Evolutionary conservation across 306 rosid species (phyloP).

Genomic region (Delonix regia): DNA sequence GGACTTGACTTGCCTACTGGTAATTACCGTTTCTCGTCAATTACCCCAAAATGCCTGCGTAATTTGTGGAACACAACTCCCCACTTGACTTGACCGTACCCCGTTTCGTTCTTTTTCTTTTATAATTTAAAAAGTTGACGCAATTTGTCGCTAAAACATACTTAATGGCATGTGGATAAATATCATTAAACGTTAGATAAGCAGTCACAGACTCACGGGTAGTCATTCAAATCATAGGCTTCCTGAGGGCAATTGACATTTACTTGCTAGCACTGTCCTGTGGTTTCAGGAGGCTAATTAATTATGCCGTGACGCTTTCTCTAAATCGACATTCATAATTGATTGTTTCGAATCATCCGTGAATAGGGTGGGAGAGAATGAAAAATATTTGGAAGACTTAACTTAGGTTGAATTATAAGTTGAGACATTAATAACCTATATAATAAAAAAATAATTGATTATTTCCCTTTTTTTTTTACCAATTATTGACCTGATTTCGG

Average conservation of each 20-base stretch:
- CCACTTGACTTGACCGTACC: constrained; percentile 20
- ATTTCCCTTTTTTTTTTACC: too few relatives aligned
- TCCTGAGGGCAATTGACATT: background rate
- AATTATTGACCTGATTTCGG: background rate
- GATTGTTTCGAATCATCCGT: too few relatives aligned
- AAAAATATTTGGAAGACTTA: too few relatives aligned
- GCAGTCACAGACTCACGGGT: constrained; percentile 14
- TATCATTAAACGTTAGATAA: background rate
- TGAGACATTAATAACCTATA: too few relatives aligned
- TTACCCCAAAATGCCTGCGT: constrained; percentile 39
- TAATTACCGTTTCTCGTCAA: constrained; percentile 34
- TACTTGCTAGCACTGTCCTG: background rate
- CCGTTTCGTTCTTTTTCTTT: background rate
- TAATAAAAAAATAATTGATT: too few relatives aligned
- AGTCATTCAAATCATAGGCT: background rate
- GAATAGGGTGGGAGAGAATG: too few relatives aligned
- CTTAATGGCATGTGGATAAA: background rate
- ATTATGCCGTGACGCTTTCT: background rate
- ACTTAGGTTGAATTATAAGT: too few relatives aligned
- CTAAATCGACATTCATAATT: background rate
- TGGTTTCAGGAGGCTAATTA: background rate
- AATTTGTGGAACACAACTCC: constrained; percentile 29
- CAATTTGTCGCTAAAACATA: background rate
- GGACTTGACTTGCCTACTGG: too few relatives aligned
- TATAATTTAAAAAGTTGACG: background rate